phyloP scores from a whole-genome alignment of 495 filamentous ascomycete genomes.

The Neurospora sp. region DNA sequence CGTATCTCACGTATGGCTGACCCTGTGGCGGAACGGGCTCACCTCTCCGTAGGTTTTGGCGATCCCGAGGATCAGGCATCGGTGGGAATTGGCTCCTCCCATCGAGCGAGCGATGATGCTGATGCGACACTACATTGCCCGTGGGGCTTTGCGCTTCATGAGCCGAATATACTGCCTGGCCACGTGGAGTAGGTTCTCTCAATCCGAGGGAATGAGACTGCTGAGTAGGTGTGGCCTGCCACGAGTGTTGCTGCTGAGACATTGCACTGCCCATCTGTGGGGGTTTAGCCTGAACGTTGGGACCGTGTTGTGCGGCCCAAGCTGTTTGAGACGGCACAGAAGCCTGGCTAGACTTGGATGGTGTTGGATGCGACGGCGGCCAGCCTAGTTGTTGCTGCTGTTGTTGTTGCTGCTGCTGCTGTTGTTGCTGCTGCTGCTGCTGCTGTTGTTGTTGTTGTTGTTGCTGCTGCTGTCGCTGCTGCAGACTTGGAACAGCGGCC shows the following conservation, averaged over 20 bases:
- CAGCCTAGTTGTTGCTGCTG: conserved; percentile 11
- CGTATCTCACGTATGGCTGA: conserved; percentile 18
- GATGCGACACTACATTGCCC: conserved; percentile 13
- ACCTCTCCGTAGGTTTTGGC: conserved; percentile 1
- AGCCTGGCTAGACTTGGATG: conserved; percentile 29
- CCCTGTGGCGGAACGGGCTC: conserved; percentile 21
- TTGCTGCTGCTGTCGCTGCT: conserved; percentile 14
- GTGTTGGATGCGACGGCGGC: conserved; percentile 27
- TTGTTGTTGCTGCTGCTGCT: conserved; percentile 12
- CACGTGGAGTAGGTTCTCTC: conserved; percentile 27
- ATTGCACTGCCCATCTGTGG: conserved; percentile 24
- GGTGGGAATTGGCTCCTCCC: conserved; percentile 13
- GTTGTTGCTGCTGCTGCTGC: conserved; percentile 13
- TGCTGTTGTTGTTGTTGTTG: conserved; percentile 11
- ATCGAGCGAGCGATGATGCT: conserved; percentile 16
- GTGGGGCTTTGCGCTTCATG: conserved; percentile 20
- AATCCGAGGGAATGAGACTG: conserved; percentile 24
- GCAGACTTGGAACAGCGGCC: conserved; percentile 4
- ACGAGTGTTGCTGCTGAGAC: conserved; percentile 20
- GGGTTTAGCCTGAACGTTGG: conserved; percentile 24
- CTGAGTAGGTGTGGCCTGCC: conserved; percentile 6
- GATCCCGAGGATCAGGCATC: conserved; percentile 6
- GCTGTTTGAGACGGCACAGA: conserved; percentile 26
- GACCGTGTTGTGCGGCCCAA: conserved; percentile 34
- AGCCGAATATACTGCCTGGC: conserved; percentile 18